Evolutionary conservation across 1,284 basidiomycete genomes (phyloP), one percentile per base, ranked within the genome.

Genomic region (Uromyces viciae-fabae): DNA sequence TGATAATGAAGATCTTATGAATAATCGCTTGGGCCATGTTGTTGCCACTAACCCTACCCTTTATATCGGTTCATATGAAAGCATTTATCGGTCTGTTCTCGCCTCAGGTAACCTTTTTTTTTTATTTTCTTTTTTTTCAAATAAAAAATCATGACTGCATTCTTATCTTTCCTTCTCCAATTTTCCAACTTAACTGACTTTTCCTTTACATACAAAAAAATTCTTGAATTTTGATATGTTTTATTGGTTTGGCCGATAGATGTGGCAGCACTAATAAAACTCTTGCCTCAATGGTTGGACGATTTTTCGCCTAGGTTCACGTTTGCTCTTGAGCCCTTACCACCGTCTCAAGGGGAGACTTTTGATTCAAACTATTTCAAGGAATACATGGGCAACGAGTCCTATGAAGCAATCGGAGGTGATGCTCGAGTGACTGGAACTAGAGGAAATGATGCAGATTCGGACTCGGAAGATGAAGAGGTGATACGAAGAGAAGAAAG

Each of bases 321-420:
- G 28, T 84, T 82, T 77, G 84, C 84, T 28, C 84, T 81, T 81
- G 84, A 84, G 56, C 84, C 84, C 2, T 60, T 83, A 19, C 83
- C 84, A 1, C 84, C 84, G 0, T 38, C 52, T 22, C 49, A 71
- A 64, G 82, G 82, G 17, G 83, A 83, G 17, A 82, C 66, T 72
- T 84, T 83, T 81, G 68, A 83, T 81, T 83, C 82, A 54, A 15
- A 42, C 15, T 84, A 84, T 75, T 84, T 84, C 49, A 81, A 81
- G 8, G 82, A 77, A 14, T n/a, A n/a, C n/a, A n/a, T n/a, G n/a
- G n/a, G n/a, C n/a, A n/a, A n/a, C n/a, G n/a, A n/a, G n/a, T n/a
- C n/a, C n/a, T n/a, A n/a, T n/a, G n/a, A n/a, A n/a, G n/a, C n/a
- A n/a, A n/a, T n/a, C n/a, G n/a, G n/a, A n/a, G n/a, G n/a, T n/a